Evolutionary conservation across 2,329 filamentous ascomycete species (phyloP).

Genomic region (Teratosphaeria gauchensis): DNA sequence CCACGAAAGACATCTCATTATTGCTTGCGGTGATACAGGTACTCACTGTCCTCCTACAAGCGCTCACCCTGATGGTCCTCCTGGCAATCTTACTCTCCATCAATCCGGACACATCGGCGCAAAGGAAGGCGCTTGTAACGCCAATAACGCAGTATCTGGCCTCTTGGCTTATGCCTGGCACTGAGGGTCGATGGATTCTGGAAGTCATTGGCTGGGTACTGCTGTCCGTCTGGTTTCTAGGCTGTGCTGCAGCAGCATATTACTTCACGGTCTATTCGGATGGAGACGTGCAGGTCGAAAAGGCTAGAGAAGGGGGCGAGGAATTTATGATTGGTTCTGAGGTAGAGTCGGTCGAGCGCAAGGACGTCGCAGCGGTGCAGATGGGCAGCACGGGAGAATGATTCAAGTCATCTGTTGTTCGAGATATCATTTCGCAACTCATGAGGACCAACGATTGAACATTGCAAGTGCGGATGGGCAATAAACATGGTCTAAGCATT

Average conservation of each 20-base stretch:
- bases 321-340: too few relatives aligned
- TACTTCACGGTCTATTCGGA: background rate
- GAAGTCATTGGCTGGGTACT: too few relatives aligned
- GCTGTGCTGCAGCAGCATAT: too few relatives aligned
- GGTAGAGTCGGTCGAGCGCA: background rate
- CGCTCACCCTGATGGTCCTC: background rate
- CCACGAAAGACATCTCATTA: slow-evolving; percentile 42
- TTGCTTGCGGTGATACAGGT: slow-evolving; percentile 25
- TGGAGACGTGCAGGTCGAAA: background rate
- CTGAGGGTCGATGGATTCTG: background rate
- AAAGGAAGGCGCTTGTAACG: background rate
- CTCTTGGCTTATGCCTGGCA: background rate
- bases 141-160: background rate
- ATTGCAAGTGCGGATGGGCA: too few relatives aligned
- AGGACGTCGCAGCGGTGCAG: background rate
- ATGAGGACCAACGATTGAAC: too few relatives aligned
- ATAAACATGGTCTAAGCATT: too few relatives aligned
- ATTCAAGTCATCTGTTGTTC: slow-evolving; percentile 5
- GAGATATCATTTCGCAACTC: too few relatives aligned
- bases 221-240: too few relatives aligned
- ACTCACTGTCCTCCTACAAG: background rate
- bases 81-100: background rate
- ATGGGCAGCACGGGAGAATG: background rate
- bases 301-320: background rate
- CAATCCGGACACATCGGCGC: background rate